These are phyloP conservation scores for Gnetum montanum DNA, from an alignment of 75 land plant genomes.

Conservation along the genomic window DNA sequence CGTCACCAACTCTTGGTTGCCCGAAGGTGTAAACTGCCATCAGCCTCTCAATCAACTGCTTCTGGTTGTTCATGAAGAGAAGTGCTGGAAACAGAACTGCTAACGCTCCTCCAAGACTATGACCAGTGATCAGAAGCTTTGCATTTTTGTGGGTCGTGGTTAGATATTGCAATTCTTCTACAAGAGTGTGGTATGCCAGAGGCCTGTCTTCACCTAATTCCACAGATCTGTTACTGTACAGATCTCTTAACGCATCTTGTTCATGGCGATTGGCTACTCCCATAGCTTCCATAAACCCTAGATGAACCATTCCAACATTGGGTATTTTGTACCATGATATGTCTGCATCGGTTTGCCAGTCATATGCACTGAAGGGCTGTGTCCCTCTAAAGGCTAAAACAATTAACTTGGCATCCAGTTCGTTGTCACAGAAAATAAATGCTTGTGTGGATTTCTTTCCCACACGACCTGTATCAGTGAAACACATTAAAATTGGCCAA, in stretches of 20 bases:
- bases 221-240: background rate
- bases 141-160: constrained; percentile 27
- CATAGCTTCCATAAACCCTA: constrained; percentile 53
- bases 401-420: constrained; percentile 24
- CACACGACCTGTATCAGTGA: constrained; percentile 28
- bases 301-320: constrained; percentile 27
- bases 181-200: constrained; percentile 35
- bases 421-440: constrained; percentile 55
- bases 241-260: background rate
- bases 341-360: constrained; percentile 68
- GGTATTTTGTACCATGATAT: constrained; percentile 49
- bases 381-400: constrained; percentile 80
- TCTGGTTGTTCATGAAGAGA: constrained; percentile 23
- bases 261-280: constrained; percentile 21
- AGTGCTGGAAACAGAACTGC: constrained; percentile 47
- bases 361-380: constrained; percentile 58
- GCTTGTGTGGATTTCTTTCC: constrained; percentile 38
- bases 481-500: background rate
- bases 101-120: constrained; percentile 67
- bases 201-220: background rate
- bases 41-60: constrained; percentile 25
- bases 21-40: constrained; percentile 57
- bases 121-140: constrained; percentile 44
- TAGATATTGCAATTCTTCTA: constrained; percentile 13
- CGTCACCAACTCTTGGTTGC: constrained; percentile 63